Percentiles rank a stretch among this genome's conserved stretches.
Conservation (phyloP, 768 basidiomycete species). For the Calocybe gangraenosa region DNA sequence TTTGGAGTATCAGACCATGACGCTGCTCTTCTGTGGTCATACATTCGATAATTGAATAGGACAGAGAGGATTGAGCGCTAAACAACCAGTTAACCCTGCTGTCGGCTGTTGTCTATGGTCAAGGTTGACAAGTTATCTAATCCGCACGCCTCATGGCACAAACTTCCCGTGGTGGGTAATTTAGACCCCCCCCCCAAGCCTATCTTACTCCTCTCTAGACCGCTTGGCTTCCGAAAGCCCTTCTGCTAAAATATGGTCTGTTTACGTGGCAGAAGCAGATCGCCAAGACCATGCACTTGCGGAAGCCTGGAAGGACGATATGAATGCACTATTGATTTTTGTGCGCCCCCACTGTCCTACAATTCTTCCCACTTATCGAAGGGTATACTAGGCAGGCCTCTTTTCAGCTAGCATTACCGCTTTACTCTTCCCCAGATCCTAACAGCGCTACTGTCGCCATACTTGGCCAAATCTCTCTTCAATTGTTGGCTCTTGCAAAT, state of each 20-base stretch:
- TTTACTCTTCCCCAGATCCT: slow-evolving; percentile 12
- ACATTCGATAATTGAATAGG: background rate
- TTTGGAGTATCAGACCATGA: slow-evolving; percentile 10
- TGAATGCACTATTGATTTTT: slow-evolving; percentile 17
- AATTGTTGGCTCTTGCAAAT: slow-evolving; percentile 11
- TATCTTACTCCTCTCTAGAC: background rate
- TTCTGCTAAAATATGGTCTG: slow-evolving; percentile 15
- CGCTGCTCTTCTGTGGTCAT: slow-evolving; percentile 2
- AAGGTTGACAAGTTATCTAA: slow-evolving; percentile 1
- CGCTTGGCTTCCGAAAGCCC: background rate
- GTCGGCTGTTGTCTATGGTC: background rate
- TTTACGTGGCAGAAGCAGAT: slow-evolving; percentile 19
- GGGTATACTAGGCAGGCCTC: slow-evolving; percentile 15
- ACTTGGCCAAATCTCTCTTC: slow-evolving; percentile 11
- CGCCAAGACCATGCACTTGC: slow-evolving; percentile 14
- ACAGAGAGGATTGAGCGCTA: background rate
- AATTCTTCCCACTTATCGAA: background rate
- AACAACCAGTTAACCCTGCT: background rate
- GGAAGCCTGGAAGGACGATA: slow-evolving; percentile 16
- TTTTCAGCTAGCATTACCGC: slow-evolving; percentile 21
- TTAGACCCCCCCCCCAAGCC: slow-evolving; percentile 4
- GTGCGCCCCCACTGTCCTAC: slow-evolving; percentile 6
- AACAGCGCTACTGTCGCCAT: background rate
- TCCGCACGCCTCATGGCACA: slow-evolving; percentile 6
- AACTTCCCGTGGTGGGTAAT: slow-evolving; percentile 7